Percentiles rank a stretch among this genome's conserved stretches.
Evolutionary conservation across 768 basidiomycete species (phyloP).

Genomic region (Brasilioporus rufonigricans): DNA sequence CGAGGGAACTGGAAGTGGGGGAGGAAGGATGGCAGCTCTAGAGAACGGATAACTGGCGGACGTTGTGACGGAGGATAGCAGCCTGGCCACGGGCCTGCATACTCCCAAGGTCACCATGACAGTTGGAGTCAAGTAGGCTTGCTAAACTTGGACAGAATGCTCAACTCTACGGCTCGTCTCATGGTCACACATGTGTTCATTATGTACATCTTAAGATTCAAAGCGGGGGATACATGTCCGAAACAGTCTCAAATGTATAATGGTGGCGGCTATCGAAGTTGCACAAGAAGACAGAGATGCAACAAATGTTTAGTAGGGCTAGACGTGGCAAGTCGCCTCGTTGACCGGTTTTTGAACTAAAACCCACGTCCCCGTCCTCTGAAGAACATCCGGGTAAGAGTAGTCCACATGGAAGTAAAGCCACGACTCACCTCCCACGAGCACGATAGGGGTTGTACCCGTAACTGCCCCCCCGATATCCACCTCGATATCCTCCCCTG

Average conservation of each 20-base stretch:
- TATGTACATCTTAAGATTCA: constrained; percentile 31
- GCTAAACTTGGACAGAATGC: constrained; percentile 13
- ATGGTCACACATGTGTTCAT: constrained; percentile 12
- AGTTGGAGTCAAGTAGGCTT: neutral
- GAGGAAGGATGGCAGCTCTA: constrained; percentile 56
- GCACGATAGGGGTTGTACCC: constrained; percentile 56
- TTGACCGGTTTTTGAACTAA: constrained; percentile 26
- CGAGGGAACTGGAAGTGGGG: constrained; percentile 38
- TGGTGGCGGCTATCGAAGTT: constrained; percentile 7
- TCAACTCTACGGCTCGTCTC: neutral
- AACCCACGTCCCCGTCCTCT: constrained; percentile 78
- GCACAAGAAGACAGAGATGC: constrained; percentile 9
- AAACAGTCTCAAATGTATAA: constrained; percentile 20
- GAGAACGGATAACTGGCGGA: constrained; percentile 64
- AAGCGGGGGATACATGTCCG: constrained; percentile 28
- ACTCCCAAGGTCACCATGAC: constrained; percentile 10
- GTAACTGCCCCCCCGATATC: constrained; percentile 52
- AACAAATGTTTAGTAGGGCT: constrained; percentile 1
- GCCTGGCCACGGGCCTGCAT: constrained; percentile 17
- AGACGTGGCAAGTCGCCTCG: constrained; percentile 18
- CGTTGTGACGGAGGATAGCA: constrained; percentile 23
- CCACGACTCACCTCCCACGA: constrained; percentile 66
- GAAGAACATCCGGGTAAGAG: constrained; percentile 11
- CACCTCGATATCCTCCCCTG: constrained; percentile 60
- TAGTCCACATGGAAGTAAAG: constrained; percentile 7